These are phyloP conservation scores for Cryphonectria carpinicola DNA, from an alignment of 2,329 filamentous ascomycete genomes.

Conservation along the genomic window DNA sequence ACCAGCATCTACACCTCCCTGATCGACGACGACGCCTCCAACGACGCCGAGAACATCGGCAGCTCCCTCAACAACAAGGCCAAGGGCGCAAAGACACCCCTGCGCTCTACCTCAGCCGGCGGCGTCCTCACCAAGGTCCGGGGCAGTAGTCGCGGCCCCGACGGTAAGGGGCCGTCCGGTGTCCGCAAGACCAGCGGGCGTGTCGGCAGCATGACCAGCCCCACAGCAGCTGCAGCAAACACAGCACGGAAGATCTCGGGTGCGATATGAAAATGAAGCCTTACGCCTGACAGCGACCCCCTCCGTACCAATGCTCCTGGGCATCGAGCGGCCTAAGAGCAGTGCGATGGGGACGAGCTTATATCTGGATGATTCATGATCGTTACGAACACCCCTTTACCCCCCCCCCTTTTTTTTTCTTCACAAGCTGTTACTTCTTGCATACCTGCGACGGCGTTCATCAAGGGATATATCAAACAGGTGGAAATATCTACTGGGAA, in stretches of 20 bases:
- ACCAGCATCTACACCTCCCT: constrained; percentile 65
- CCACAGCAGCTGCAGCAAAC: constrained; percentile 47
- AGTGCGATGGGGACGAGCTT: constrained; percentile 16
- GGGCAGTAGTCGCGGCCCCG: constrained; percentile 40
- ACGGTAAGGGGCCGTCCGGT: constrained; percentile 53
- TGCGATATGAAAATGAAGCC: constrained; percentile 19
- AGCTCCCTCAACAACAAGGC: constrained; percentile 44
- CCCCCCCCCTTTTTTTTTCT: background rate
- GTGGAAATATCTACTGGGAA: background rate
- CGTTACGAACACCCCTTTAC: constrained; percentile 23
- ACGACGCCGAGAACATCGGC: constrained; percentile 74
- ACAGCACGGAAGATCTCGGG: constrained; percentile 60
- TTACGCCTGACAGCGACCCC: background rate
- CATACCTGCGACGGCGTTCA: constrained; percentile 26
- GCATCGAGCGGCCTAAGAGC: background rate
- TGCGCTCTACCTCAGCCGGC: constrained; percentile 56
- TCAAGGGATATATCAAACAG: constrained; percentile 8
- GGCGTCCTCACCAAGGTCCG: constrained; percentile 68
- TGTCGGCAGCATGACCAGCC: constrained; percentile 59
- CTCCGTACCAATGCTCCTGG: background rate
- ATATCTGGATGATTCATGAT: constrained; percentile 29
- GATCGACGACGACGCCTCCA: constrained; percentile 69
- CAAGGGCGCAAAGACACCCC: constrained; percentile 55
- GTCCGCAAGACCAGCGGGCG: constrained; percentile 70
- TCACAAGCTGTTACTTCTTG: constrained; percentile 25